Evolutionary conservation across 1,139 yeast species (phyloP), one percentile per base, ranked within the genome.

Genomic region (Zhuliangozyma blackwelliae): DNA sequence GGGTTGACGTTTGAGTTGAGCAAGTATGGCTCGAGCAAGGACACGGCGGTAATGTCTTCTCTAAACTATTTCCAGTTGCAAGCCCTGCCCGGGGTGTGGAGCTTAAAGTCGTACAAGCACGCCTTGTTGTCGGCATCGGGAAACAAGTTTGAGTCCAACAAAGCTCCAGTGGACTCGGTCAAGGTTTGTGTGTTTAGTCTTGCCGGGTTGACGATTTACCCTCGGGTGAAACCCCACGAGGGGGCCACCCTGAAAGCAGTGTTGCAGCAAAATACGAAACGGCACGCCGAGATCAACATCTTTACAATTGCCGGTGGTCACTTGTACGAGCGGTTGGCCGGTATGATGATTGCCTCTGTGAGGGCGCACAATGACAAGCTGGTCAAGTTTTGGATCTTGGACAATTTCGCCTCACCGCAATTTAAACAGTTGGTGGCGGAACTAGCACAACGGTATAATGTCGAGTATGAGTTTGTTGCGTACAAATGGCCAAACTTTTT

Each of bases 401-500:
- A 87, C 45, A 83, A 86, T 54, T 85, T 73, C 51, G 63, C 86
- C 57, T 83, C 95, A 1, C 80, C 89, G 2, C 66, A 77, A 5
- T 82, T 89, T 53, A 79, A 75, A 50, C 54, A 62, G 30, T 69
- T 77, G 36, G 54, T 88, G n/a, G 85, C 88, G 0, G 47, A 52
- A n/a, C 54, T 89, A 33, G 81, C 94, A 0, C 56, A 63, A n/a
- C 53, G 73, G 36, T 73, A 71, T 44, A 72, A 73, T 1, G 79
- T 86, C 45, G 73, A 80, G 33, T 86, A 82, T 49, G 90, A 88
- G 50, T 61, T 86, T 32, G 70, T 92, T 13, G 77, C 83, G 2
- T 92, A 86, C 58, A 82, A 84, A 47, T 92, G 98, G 98, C 98
- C 98, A 9, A 61, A 68, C 20, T 92, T 97, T 95, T 65, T 92